Evolutionary conservation across 2,329 filamentous ascomycete species (phyloP).

Genomic region (Ophiostoma ulmi): DNA sequence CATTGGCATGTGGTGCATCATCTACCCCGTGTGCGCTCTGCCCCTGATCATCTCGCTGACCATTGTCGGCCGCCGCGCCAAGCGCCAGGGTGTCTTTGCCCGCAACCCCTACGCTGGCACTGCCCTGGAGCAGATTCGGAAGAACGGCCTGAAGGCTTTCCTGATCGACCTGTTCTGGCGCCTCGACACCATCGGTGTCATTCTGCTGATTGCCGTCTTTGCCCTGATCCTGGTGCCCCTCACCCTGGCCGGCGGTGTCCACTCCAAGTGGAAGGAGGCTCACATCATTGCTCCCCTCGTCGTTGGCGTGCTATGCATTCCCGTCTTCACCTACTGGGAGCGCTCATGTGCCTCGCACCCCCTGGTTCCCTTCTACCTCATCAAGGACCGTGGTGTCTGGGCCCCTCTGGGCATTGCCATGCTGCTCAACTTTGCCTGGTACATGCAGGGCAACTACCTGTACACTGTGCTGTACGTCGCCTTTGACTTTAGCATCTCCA

Average conservation of each 20-base stretch:
- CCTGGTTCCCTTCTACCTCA: conserved; percentile 55
- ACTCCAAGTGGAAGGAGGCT: conserved; percentile 37
- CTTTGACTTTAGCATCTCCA: conserved; percentile 53
- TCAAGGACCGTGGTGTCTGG: conserved; percentile 62
- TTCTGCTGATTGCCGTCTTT: conserved; percentile 44
- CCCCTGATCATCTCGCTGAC: conserved; percentile 43
- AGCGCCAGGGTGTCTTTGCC: conserved; percentile 43
- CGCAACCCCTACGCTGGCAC: conserved; percentile 30
- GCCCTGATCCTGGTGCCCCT: conserved; percentile 43
- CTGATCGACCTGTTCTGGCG: conserved; percentile 43
- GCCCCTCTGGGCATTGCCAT: conserved; percentile 55
- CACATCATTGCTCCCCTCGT: conserved; percentile 44
- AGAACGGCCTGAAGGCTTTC: conserved; percentile 30
- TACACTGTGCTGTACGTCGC: conserved; percentile 58
- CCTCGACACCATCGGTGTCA: conserved; percentile 43
- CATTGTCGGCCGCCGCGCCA: conserved; percentile 49
- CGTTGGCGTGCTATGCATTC: conserved; percentile 44
- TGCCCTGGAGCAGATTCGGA: conserved; percentile 28
- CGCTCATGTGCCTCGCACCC: conserved; percentile 43
- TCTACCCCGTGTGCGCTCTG: conserved; percentile 52
- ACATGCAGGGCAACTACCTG: conserved; percentile 59
- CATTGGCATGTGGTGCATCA: conserved; percentile 59
- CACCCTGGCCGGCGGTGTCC: conserved; percentile 43
- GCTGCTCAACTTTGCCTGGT: conserved; percentile 55
- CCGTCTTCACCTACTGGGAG: conserved; percentile 48